Evolutionary conservation across 1,284 basidiomycete species (phyloP).

Genomic region (Pyrrhoderma noxium): DNA sequence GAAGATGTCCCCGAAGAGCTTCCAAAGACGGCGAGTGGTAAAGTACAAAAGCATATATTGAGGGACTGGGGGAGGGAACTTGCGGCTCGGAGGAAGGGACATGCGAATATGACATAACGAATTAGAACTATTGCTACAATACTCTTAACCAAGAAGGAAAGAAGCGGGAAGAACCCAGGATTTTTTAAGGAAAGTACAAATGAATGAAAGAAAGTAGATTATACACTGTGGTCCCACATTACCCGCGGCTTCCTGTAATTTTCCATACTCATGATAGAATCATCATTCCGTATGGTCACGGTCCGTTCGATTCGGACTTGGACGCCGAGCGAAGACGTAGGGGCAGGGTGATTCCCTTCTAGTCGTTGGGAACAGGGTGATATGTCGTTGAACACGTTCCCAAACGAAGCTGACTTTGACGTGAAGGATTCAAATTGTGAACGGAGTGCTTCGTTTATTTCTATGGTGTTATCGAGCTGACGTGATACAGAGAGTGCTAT

Average conservation of each 20-base stretch:
- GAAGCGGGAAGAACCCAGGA: too few relatives aligned
- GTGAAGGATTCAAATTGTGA: constrained; percentile 10
- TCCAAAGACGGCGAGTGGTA: constrained; percentile 84
- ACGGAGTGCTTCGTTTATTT: constrained; percentile 15
- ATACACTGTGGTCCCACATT: constrained; percentile 7
- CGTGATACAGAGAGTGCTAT: neutral
- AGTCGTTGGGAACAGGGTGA: too few relatives aligned
- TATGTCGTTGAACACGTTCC: neutral
- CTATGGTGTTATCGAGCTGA: constrained; percentile 10
- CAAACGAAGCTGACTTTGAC: neutral
- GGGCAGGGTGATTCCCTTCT: neutral
- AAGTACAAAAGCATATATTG: constrained; percentile 76
- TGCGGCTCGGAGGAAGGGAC: too few relatives aligned
- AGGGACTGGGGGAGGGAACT: constrained; percentile 29
- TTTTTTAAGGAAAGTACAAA: too few relatives aligned
- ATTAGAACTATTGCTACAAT: too few relatives aligned
- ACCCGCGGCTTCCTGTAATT: constrained; percentile 11
- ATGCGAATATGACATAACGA: too few relatives aligned
- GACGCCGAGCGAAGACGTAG: constrained; percentile 7
- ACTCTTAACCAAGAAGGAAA: too few relatives aligned
- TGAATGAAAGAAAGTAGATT: too few relatives aligned
- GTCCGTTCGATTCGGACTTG: constrained; percentile 11
- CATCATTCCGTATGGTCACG: constrained; percentile 1
- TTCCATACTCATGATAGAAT: neutral
- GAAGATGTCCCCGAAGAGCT: constrained; percentile 55